Base-by-base conservation (phyloP, 768 basidiomycete species). In the Boletus coccyginus region DNA sequence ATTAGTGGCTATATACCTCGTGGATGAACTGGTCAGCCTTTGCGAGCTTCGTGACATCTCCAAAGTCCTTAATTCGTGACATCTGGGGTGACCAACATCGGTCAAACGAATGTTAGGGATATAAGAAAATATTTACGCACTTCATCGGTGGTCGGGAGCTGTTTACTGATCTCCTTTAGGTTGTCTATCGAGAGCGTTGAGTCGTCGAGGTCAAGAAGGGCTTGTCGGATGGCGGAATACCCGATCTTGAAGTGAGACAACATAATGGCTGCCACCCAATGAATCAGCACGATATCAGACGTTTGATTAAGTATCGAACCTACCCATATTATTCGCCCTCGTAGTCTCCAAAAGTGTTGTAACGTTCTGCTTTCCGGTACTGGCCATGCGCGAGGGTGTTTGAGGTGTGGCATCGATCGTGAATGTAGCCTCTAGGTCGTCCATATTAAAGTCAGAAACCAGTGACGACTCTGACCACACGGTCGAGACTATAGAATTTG, bases 21-120 rank as follows among this genome's bases (percentile, higher is more conserved):
- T 74, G 74, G 63, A 94, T 88, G 71, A 90, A 95, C 64, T 86
- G 87, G 65, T 98, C 94, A 17, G 91, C 85, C 56, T 88, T 88
- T 5, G 91, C 84, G 10, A 96, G 78, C 64, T 87, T 89, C 41
- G 78, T 76, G 13, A 88, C 73, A 56, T 94, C 87, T 3, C 80
- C 85, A 65, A 88, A 92, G 29, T 82, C 81, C 56, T 80, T 83
- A 41, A 96, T 78, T 13, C 86, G 77, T 13, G 79, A 75, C 46
- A 85, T 73, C 89, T 92, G 10, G 27, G 19, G 53, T 49, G 19
- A 55, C 29, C 17, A 52, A 41, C 47, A 27, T 45, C 27, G 14
- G 40, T 17, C 29, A 50, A 36, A 51, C 10, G 11, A 27, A n/a
- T 16, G 31, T 49, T 41, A 27, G 32, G 52, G 17, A 24, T 13